Base-by-base conservation (phyloP, 176 grass and related monocot species). In the Carex littledalei region DNA sequence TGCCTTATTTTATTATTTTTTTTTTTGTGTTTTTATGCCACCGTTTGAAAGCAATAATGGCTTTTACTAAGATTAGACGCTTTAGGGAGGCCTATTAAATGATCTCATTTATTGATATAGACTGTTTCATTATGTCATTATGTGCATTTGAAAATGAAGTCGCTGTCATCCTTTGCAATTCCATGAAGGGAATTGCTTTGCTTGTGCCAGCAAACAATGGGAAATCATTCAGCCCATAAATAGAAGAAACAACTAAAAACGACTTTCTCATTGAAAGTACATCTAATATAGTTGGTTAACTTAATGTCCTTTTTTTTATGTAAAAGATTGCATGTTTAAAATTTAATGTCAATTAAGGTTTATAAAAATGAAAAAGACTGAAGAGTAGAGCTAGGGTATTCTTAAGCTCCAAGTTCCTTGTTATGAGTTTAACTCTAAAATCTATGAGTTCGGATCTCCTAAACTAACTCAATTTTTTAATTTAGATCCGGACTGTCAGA, bases 171-270 rank as follows among this genome's bases (percentile, higher is more conserved):
- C 35, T 74, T 54, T 55, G 47, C 47, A 76, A 54, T 76, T 54
- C 3, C 13, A 54, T 16, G 43, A 26, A 75, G 71, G 41, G 8
- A 65, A 65, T 65, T 65, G 26, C n/a, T 74, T 74, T 74, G 35
- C 70, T 74, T 74, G 70, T 74, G 70, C 8, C 41, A n/a, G 41
- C 70, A 50, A 74, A 74, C 37, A 50, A 74, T 74, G 70, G 41
- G 41, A 74, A 71, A 50, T 74, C 70, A 74, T 74, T 49, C n/a
- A 13, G 18, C 39, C 41, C 41, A 13, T 24, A 50, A 13, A 74
- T 74, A 50, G n/a, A 50, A 49, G 34, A 22, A 74, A 47, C 18
- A 49, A 74, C n/a, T 74, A 24, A 22, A 50, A 50, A 50, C 17
- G 15, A 18, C 39, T 69, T 69, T 69, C 34, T 41, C 15, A 37